phyloP scores from a whole-genome alignment of 768 basidiomycete species.

The Mycena belliarum region DNA sequence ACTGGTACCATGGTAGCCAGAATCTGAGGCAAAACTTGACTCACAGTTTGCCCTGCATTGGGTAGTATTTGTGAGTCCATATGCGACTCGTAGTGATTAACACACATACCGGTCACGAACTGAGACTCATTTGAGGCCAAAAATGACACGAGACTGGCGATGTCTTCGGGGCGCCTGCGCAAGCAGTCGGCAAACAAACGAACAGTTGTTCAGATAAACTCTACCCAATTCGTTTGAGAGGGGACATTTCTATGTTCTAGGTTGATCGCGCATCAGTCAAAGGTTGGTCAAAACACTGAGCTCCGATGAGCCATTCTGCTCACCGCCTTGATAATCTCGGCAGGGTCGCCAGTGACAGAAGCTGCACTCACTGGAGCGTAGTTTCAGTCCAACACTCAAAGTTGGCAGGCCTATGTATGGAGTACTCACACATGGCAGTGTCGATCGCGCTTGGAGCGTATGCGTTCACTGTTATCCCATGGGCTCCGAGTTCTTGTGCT shows the following conservation, averaged over 20 bases:
- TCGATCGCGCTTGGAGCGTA: slow-evolving; percentile 28
- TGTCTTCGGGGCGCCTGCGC: slow-evolving; percentile 22
- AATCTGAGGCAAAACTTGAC: background rate
- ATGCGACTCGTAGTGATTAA: background rate
- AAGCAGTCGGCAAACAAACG: background rate
- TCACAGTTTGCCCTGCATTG: slow-evolving; percentile 3
- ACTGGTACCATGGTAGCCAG: too few species aligned
- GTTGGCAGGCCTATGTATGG: too few species aligned
- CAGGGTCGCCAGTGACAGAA: slow-evolving; percentile 3
- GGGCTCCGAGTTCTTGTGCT: slow-evolving; percentile 31
- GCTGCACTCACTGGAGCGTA: background rate
- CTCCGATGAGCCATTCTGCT: too few species aligned
- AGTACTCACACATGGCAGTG: slow-evolving; percentile 15
- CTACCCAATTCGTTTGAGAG: slow-evolving; percentile 2
- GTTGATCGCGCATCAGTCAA: too few species aligned
- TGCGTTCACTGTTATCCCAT: slow-evolving; percentile 31
- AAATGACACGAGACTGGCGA: slow-evolving; percentile 33
- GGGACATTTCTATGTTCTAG: background rate
- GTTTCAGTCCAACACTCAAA: background rate
- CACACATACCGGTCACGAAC: slow-evolving; percentile 29
- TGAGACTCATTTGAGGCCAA: slow-evolving; percentile 30
- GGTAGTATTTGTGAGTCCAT: background rate
- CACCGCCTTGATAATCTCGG: slow-evolving; percentile 9
- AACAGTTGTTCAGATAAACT: background rate
- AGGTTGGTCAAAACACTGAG: background rate